phyloP scores from a whole-genome alignment of 306 rosid species.

The Phaseolus lunatus region DNA sequence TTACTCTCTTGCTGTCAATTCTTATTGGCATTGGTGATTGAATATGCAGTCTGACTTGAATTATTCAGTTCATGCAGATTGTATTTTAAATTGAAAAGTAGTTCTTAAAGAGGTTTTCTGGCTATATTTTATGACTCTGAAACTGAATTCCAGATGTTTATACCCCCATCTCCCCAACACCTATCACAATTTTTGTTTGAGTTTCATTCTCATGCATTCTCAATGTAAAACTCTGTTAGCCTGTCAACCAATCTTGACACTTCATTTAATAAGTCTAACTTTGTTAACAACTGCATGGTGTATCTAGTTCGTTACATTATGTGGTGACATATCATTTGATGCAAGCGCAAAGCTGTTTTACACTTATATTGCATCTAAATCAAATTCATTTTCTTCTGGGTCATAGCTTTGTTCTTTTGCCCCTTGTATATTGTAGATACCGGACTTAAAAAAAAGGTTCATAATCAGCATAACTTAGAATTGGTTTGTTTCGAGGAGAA shows the following conservation, averaged over 20 bases:
- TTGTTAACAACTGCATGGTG: background rate
- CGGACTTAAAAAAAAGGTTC: background rate
- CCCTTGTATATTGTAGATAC: background rate
- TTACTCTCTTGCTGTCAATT: constrained; percentile 14
- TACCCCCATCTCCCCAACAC: background rate
- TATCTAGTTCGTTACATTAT: background rate
- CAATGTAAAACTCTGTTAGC: background rate
- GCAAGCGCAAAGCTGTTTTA: background rate
- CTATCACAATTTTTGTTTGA: background rate
- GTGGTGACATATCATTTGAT: background rate
- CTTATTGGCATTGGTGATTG: constrained; percentile 28
- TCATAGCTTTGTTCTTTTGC: constrained; percentile 3
- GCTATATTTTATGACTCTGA: background rate
- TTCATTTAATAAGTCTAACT: background rate
- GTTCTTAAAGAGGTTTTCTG: background rate
- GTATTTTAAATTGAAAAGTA: constrained; percentile 11
- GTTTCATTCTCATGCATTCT: background rate
- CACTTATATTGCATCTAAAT: background rate
- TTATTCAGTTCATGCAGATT: background rate
- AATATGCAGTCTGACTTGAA: background rate
- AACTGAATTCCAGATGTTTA: constrained; percentile 15
- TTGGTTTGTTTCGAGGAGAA: background rate
- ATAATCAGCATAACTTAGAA: background rate
- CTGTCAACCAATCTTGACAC: background rate
- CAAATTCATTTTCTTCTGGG: background rate